Evolutionary conservation across 345 rosid species (phyloP).

Genomic region (Pistacia vera): DNA sequence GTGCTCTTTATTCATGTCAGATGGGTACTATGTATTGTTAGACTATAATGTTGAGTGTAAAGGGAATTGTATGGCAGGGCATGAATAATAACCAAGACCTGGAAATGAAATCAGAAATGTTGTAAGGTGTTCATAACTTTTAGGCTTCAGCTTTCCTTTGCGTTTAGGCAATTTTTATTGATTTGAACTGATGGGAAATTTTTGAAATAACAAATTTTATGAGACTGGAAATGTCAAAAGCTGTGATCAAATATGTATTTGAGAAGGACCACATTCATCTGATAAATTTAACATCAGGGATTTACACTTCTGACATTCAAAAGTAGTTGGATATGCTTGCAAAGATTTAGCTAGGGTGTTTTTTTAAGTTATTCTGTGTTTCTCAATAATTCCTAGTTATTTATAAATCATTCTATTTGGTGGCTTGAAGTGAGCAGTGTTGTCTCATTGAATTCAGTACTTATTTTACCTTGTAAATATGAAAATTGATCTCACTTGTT

Average conservation of each 20-base stretch:
- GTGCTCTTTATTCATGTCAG: not conserved
- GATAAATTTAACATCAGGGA: not conserved
- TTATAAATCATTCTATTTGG: not conserved
- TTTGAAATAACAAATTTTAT: not conserved
- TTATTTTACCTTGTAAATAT: not conserved
- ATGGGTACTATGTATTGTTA: not conserved
- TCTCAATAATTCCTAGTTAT: not conserved
- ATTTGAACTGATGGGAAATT: not conserved
- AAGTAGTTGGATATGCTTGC: not conserved
- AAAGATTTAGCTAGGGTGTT: not conserved
- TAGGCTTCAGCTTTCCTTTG: not conserved
- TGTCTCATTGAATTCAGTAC: not conserved
- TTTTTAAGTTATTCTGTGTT: constrained; percentile 1
- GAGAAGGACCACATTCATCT: not conserved
- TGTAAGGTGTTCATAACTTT: not conserved
- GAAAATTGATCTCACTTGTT: constrained; percentile 12
- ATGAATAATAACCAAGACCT: not conserved
- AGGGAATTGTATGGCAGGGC: not conserved
- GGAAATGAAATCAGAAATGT: not conserved
- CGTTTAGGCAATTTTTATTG: not conserved
- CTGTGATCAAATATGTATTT: not conserved
- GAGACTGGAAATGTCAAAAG: not conserved
- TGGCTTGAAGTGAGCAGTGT: not conserved
- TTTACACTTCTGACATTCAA: not conserved
- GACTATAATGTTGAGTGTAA: not conserved